Evolutionary conservation across 176 grass and related monocot genomes (phyloP).

Genomic region (Phoenix roebelenii): DNA sequence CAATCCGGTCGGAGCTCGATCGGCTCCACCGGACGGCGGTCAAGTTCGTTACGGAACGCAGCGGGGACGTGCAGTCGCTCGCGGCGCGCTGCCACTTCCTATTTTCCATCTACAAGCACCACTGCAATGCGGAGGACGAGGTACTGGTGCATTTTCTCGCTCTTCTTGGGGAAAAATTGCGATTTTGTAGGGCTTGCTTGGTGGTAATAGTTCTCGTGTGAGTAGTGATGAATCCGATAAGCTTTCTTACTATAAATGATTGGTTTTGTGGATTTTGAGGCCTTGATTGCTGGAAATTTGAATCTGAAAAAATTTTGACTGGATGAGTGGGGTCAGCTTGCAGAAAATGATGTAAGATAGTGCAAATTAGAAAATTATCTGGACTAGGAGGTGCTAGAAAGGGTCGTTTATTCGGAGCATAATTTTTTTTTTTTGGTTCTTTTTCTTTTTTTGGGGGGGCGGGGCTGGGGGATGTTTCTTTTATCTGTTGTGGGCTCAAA

Average conservation of each 20-base stretch:
- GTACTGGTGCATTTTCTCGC: conserved; percentile 11
- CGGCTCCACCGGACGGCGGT: conserved; percentile 49
- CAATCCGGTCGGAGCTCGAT: conserved; percentile 72
- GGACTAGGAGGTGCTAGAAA: too few species aligned
- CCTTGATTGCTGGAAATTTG: background rate
- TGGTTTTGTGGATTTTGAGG: background rate
- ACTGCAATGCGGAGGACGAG: conserved; percentile 80
- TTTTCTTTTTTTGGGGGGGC: too few species aligned
- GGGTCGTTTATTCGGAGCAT: too few species aligned
- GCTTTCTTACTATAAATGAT: background rate
- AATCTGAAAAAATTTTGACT: background rate
- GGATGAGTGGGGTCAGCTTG: too few species aligned
- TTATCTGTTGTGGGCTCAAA: too few species aligned
- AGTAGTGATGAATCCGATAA: background rate
- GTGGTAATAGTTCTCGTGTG: background rate
- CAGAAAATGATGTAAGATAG: too few species aligned
- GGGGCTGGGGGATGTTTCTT: too few species aligned
- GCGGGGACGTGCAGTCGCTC: conserved; percentile 21
- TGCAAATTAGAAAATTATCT: too few species aligned
- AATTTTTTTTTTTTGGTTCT: too few species aligned
- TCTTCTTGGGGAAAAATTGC: background rate
- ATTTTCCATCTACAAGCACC: conserved; percentile 65
- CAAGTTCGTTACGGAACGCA: conserved; percentile 35
- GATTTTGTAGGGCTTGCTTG: too few species aligned
- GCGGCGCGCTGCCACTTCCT: conserved; percentile 43